Evolutionary conservation across 2,329 filamentous ascomycete species (phyloP).

Genomic region (Ophiostoma angusticollis): DNA sequence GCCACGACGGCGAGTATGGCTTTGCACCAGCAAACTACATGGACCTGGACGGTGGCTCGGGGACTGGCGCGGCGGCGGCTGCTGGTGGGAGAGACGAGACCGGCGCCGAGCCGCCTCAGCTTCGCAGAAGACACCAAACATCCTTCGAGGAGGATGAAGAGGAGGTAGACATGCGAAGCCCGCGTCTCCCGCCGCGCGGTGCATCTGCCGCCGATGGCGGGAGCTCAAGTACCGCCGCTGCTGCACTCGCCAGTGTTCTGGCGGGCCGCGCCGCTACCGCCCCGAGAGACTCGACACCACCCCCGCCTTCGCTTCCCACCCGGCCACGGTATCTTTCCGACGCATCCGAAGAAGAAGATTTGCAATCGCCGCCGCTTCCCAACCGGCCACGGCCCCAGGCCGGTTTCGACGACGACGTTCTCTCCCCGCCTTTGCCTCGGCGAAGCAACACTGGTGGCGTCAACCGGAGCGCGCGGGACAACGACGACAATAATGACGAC

Average conservation of each 20-base stretch:
- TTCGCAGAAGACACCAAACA: slow-evolving; percentile 33
- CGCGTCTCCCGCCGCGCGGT: slow-evolving; percentile 27
- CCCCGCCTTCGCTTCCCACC: slow-evolving; percentile 33
- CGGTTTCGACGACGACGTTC: slow-evolving; percentile 22
- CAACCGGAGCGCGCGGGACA: background rate
- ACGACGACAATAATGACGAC: slow-evolving; percentile 21
- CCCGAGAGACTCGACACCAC: slow-evolving; percentile 24
- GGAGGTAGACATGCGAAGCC: slow-evolving; percentile 25
- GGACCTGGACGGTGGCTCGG: slow-evolving; percentile 40
- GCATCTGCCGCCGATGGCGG: slow-evolving; percentile 19
- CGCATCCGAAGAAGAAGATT: slow-evolving; percentile 53
- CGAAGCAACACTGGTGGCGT: slow-evolving; percentile 12
- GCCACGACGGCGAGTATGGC: slow-evolving; percentile 71
- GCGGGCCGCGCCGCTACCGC: slow-evolving; percentile 26
- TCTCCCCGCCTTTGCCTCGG: slow-evolving; percentile 14
- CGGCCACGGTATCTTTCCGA: slow-evolving; percentile 50
- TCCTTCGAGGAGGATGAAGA: slow-evolving; percentile 24
- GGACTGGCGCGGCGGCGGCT: slow-evolving; percentile 20
- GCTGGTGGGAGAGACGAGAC: slow-evolving; percentile 28
- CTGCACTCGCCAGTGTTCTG: slow-evolving; percentile 44
- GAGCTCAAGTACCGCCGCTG: slow-evolving; percentile 29
- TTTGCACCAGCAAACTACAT: slow-evolving; percentile 97
- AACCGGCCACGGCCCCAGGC: slow-evolving; percentile 46
- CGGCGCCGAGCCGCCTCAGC: slow-evolving; percentile 27
- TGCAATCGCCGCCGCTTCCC: slow-evolving; percentile 47